These are phyloP conservation scores for Beta vulgaris DNA, from an alignment of 148 eudicot species.

Conservation along the genomic window DNA sequence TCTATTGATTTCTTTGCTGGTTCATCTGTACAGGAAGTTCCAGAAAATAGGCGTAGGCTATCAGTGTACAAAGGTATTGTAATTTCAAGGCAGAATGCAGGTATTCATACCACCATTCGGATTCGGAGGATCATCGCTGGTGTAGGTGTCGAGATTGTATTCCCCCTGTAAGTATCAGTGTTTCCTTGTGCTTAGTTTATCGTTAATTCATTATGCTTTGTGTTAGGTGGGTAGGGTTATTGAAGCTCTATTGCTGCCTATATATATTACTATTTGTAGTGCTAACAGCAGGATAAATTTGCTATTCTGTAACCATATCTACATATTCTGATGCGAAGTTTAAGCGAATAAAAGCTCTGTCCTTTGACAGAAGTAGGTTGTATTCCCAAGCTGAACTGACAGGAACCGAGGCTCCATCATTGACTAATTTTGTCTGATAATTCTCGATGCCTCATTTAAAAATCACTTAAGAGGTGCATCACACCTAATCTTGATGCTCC, in stretches of 20 bases:
- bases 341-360: background rate
- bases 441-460: background rate
- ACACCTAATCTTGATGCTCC: background rate
- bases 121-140: conserved; percentile 88
- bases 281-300: background rate
- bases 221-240: background rate
- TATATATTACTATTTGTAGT: background rate
- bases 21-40: conserved; percentile 56
- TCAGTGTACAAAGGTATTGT: conserved; percentile 90
- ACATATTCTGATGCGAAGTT: background rate
- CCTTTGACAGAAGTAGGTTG: background rate
- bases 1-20: conserved; percentile 17
- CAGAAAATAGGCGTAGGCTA: conserved; percentile 65
- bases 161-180: conserved; percentile 73
- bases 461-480: background rate
- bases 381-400: background rate
- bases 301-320: background rate
- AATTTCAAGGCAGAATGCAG: conserved; percentile 89
- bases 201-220: background rate
- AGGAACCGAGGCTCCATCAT: background rate
- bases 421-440: background rate
- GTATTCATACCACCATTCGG: conserved; percentile 87
- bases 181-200: conserved; percentile 5
- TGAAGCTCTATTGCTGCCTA: background rate
- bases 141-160: conserved; percentile 90